A percentile compares a stretch with the other conserved stretches of the same genome.
Evolutionary conservation across 352 stramenopile genomes (phyloP).

Genomic region (Globisporangium emineosum): DNA sequence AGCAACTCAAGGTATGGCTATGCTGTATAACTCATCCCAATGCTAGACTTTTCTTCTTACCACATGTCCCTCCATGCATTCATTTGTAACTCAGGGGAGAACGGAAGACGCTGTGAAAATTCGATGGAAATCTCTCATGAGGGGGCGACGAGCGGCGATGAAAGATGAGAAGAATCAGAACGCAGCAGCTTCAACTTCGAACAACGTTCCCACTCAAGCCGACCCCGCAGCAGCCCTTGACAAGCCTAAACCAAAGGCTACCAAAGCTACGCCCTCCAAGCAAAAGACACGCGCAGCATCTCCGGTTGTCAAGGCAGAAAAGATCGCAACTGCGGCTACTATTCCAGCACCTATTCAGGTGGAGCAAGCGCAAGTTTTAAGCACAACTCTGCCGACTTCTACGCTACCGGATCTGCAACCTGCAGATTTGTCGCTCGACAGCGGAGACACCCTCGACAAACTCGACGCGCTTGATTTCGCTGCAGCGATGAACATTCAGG

Average conservation of each 20-base stretch:
- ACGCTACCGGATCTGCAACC: constrained; percentile 11
- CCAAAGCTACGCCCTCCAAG: constrained; percentile 35
- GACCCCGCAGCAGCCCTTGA: constrained; percentile 18
- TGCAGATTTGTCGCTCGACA: constrained; percentile 16
- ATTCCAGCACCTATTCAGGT: neutral
- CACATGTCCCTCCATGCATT: neutral
- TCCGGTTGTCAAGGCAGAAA: constrained; percentile 27
- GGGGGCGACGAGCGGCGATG: constrained; percentile 57
- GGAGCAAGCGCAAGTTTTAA: constrained; percentile 8
- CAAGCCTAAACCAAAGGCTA: constrained; percentile 30
- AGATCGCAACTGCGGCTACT: constrained; percentile 6
- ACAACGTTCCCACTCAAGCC: neutral
- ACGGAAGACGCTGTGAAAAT: constrained; percentile 94
- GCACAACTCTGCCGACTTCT: neutral
- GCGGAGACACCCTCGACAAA: constrained; percentile 5
- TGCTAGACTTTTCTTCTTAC: neutral
- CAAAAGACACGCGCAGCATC: constrained; percentile 36
- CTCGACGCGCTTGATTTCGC: constrained; percentile 29
- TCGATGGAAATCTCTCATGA: constrained; percentile 90
- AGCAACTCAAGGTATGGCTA: constrained; percentile 76
- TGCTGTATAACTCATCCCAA: neutral
- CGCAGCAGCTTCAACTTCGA: neutral
- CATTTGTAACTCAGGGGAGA: constrained; percentile 45
- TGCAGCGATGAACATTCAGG: constrained; percentile 39
- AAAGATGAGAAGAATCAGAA: constrained; percentile 58